These are phyloP conservation scores for Myriosclerotinia curreyana DNA, from an alignment of 2,329 filamentous ascomycete species.

Conservation along the genomic window DNA sequence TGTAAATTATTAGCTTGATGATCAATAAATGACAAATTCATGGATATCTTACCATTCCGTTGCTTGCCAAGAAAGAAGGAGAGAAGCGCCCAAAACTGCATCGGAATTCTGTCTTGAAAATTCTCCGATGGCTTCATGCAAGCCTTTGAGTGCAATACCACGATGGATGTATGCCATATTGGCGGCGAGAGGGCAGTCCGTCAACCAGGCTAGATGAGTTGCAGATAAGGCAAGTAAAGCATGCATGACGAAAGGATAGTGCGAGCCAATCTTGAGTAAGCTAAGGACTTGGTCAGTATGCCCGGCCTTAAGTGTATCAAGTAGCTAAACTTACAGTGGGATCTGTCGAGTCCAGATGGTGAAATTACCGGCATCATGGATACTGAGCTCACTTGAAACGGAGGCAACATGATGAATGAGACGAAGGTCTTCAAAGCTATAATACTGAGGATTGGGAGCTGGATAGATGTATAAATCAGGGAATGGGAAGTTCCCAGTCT, in stretches of 20 bases:
- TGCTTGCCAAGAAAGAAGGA: constrained; percentile 92
- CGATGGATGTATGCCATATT: constrained; percentile 89
- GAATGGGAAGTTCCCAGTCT: constrained; percentile 82
- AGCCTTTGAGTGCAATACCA: constrained; percentile 77
- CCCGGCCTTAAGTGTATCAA: too few relatives aligned
- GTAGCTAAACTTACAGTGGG: constrained; percentile 67
- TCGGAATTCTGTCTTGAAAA: constrained; percentile 88
- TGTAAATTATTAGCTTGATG: constrained; percentile 25
- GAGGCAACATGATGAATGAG: constrained; percentile 88
- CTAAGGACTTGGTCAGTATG: constrained; percentile 43
- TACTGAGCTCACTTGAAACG: constrained; percentile 77
- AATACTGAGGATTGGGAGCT: constrained; percentile 67
- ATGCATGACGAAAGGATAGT: constrained; percentile 88
- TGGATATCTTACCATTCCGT: constrained; percentile 76
- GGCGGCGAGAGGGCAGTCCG: constrained; percentile 77
- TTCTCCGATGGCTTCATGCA: constrained; percentile 80
- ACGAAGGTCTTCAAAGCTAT: constrained; percentile 75
- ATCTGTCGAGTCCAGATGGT: constrained; percentile 92
- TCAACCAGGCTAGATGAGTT: constrained; percentile 87
- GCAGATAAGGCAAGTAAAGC: constrained; percentile 91
- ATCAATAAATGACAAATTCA: constrained; percentile 30
- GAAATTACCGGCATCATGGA: constrained; percentile 74
- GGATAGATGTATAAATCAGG: constrained; percentile 75
- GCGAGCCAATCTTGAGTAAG: constrained; percentile 77
- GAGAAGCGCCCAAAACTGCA: constrained; percentile 84